Evolutionary conservation across 768 basidiomycete species (phyloP), one percentile per base, ranked within the genome.

Genomic region (Galerina sulciceps): DNA sequence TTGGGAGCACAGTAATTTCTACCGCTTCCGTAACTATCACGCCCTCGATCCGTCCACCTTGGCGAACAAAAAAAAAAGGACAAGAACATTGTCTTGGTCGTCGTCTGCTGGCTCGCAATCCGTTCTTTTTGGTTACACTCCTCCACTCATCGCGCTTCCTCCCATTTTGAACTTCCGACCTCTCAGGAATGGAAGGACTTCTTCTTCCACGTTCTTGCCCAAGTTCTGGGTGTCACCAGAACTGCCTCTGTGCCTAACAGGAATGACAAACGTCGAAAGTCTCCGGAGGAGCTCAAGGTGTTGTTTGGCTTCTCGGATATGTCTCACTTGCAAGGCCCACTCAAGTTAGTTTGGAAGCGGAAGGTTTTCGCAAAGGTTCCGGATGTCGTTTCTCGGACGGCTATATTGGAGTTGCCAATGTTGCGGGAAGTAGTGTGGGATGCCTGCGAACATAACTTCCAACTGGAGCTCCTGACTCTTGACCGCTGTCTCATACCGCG

Each of bases 391-490:
- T 48, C 11, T 18, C 18, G 9, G 42, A n/a, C 1, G 42, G 35
- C 11, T 42, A 17, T 4, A 35, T 34, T 18, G 22, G 26, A 11
- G 26, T 10, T 15, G 46, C 20, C 3, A 42, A 13, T 53, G 1
- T 26, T 18, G 14, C 47, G 60, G 8, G 50, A 59, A 36, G 51
- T 62, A n/a, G n/a, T 60, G 10, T 65, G 64, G 64, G 58, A 62
- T 20, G 22, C 57, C n/a, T 62, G 49, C 13, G 55, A 65, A 46
- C 52, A 57, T 48, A 65, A 65, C 36, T 65, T 62, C 31, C 55
- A 42, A 5, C 11, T 62, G 2, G 58, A 65, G 53, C 40, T 65
- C 10, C 18, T 65, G 1, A 38, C 53, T 6, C 23, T 65, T 1
- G 60, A 65, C 42, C 42, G 43, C n/a, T 46, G 17, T 18, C 35